Evolutionary conservation across 106 monocot genomes (phyloP).

Genomic region (Phalaenopsis aphrodite): DNA sequence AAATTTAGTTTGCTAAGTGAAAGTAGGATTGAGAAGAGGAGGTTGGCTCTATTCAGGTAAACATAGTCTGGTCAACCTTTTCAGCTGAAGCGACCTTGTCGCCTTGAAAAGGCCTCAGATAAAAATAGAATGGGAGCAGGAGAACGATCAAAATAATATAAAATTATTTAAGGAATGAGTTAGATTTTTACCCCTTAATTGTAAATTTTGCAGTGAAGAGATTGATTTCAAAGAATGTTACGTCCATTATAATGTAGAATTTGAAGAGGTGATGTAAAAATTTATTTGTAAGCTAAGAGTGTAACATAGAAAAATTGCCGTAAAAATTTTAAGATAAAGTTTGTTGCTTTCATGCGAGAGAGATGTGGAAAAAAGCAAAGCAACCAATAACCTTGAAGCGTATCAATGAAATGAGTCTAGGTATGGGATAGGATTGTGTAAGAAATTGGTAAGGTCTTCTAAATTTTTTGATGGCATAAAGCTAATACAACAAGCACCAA

Average conservation of each 20-base stretch:
- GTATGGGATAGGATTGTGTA: not conserved
- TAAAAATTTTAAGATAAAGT: not conserved
- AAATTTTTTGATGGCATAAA: not conserved
- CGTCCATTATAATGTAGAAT: not conserved
- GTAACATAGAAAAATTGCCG: not conserved
- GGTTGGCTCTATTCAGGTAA: not conserved
- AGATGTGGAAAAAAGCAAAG: not conserved
- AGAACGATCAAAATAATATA: not conserved
- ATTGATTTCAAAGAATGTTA: not conserved
- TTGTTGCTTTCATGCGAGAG: not conserved
- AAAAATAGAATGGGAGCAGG: not conserved
- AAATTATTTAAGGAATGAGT: not conserved
- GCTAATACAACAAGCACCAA: not conserved
- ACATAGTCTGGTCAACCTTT: not conserved
- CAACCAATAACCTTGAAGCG: not conserved
- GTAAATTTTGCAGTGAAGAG: not conserved
- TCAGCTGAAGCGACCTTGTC: too few species aligned
- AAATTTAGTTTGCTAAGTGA: not conserved
- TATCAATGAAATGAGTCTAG: not conserved
- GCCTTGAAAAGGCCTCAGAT: not conserved
- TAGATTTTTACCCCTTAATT: not conserved
- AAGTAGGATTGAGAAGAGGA: not conserved
- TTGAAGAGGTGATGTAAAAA: not conserved
- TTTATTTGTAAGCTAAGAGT: not conserved
- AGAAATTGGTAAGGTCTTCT: not conserved